A percentile compares a stretch with the other conserved stretches of the same genome.
Conservation (phyloP, 805 yeast species). For the Dipodascus albidus region DNA sequence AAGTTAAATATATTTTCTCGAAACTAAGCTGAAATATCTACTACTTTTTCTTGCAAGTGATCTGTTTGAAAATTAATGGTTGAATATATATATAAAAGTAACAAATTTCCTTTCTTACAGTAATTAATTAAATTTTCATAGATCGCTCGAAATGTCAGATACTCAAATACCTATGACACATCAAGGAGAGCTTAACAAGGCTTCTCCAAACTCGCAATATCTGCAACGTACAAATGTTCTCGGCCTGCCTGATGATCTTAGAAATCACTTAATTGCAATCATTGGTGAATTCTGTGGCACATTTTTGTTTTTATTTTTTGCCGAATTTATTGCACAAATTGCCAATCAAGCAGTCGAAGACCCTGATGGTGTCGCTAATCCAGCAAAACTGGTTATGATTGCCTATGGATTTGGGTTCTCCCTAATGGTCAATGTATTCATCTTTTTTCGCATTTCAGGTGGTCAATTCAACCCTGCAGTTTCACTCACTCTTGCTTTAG, state of each 20-base stretch:
- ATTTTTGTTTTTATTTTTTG: conserved; percentile 71
- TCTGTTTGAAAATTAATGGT: no score
- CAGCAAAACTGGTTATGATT: conserved; percentile 65
- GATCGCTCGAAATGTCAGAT: conserved; percentile 1
- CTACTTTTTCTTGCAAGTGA: no score
- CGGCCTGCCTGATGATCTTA: conserved; percentile 33
- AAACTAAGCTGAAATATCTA: no score
- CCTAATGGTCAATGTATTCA: conserved; percentile 60
- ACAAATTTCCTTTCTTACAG: no score
- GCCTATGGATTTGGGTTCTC: conserved; percentile 81
- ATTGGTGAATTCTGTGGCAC: conserved; percentile 82
- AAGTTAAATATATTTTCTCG: no score
- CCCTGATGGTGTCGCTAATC: conserved; percentile 37
- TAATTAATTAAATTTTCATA: no score
- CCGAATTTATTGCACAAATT: conserved; percentile 70
- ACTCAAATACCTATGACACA: neutral
- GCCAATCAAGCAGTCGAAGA: conserved; percentile 49
- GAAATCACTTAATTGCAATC: conserved; percentile 58
- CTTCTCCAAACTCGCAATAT: neutral
- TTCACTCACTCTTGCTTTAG: conserved; percentile 55
- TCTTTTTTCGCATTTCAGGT: conserved; percentile 69
- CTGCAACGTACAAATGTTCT: conserved; percentile 1
- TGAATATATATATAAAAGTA: no score
- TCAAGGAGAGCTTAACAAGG: neutral
- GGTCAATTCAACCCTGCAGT: conserved; percentile 90